These are phyloP conservation scores for Apiospora koreana DNA, from an alignment of 2,329 filamentous ascomycete genomes.

Conservation along the genomic window DNA sequence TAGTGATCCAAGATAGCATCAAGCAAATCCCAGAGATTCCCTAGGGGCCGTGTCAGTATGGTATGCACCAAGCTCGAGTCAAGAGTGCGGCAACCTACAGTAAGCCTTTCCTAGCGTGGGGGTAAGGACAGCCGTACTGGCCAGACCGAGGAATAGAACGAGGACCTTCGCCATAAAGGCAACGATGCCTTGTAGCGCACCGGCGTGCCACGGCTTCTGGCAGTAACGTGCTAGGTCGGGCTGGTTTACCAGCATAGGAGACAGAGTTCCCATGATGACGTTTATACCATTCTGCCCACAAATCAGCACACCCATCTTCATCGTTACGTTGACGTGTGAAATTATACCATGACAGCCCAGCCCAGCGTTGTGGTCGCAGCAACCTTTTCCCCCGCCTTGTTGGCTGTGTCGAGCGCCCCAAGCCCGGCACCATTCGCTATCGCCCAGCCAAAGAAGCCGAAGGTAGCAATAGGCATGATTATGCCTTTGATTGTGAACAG, in stretches of 20 bases:
- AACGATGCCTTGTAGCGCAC: constrained; percentile 30
- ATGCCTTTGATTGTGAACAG: constrained; percentile 38
- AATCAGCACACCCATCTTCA: background rate
- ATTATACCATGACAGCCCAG: constrained; percentile 36
- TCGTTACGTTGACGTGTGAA: background rate
- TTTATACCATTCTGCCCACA: constrained; percentile 32
- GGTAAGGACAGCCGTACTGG: constrained; percentile 34
- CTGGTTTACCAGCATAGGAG: constrained; percentile 37
- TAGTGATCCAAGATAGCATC: constrained; percentile 38
- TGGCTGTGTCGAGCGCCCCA: constrained; percentile 27
- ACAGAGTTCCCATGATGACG: constrained; percentile 37
- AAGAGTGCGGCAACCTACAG: constrained; percentile 21
- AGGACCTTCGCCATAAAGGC: constrained; percentile 27
- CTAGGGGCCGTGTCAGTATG: background rate
- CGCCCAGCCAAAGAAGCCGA: constrained; percentile 38
- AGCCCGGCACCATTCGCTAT: constrained; percentile 30
- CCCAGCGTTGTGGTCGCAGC: constrained; percentile 31
- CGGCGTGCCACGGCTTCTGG: constrained; percentile 31
- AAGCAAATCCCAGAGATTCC: constrained; percentile 31
- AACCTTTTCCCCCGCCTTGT: constrained; percentile 23
- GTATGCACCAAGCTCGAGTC: background rate
- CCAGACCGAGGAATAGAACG: constrained; percentile 32
- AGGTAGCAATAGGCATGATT: constrained; percentile 35
- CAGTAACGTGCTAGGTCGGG: constrained; percentile 39
- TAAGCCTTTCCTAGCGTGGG: constrained; percentile 37